These are phyloP conservation scores for Ogataea pilisensis DNA, from an alignment of 805 yeast species.

Conservation along the genomic window DNA sequence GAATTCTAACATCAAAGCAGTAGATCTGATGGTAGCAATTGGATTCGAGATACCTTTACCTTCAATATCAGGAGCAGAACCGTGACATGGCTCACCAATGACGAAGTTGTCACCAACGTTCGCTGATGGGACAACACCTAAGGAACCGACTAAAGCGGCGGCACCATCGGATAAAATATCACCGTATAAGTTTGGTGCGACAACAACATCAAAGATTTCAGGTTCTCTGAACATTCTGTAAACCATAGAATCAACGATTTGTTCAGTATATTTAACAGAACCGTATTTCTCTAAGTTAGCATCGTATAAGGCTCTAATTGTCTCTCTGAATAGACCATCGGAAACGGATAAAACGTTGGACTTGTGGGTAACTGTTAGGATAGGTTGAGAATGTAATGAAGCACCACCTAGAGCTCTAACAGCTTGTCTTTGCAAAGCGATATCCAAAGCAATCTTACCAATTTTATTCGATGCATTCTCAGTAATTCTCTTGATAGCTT, in stretches of 20 bases:
- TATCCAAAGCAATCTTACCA: constrained; percentile 86
- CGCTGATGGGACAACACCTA: constrained; percentile 97
- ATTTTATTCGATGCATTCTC: constrained; percentile 83
- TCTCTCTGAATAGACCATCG: constrained; percentile 95
- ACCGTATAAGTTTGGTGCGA: constrained; percentile 97
- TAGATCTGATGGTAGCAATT: constrained; percentile 95
- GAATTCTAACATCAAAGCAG: constrained; percentile 96
- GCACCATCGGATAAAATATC: constrained; percentile 97
- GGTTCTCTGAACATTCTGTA: constrained; percentile 99
- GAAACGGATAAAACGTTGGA: constrained; percentile 89
- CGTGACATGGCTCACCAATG: constrained; percentile 99
- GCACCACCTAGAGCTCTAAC: constrained; percentile 62
- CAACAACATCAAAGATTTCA: constrained; percentile 93
- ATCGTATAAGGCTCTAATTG: constrained; percentile 58
- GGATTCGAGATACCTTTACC: constrained; percentile 95
- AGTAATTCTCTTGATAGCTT: constrained; percentile 94
- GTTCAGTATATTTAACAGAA: constrained; percentile 75
- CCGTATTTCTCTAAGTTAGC: constrained; percentile 55
- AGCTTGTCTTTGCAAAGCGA: constrained; percentile 85
- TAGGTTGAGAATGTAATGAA: constrained; percentile 50
- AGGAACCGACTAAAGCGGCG: constrained; percentile 94
- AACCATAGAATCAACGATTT: constrained; percentile 98
- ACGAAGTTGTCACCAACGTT: constrained; percentile 96
- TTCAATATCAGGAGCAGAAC: constrained; percentile 98
- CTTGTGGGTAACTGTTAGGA: constrained; percentile 92